A percentile compares a stretch with the other conserved stretches of the same genome.
Conservation (phyloP, 805 yeast genomes). For the Lipomyces lipofer region DNA sequence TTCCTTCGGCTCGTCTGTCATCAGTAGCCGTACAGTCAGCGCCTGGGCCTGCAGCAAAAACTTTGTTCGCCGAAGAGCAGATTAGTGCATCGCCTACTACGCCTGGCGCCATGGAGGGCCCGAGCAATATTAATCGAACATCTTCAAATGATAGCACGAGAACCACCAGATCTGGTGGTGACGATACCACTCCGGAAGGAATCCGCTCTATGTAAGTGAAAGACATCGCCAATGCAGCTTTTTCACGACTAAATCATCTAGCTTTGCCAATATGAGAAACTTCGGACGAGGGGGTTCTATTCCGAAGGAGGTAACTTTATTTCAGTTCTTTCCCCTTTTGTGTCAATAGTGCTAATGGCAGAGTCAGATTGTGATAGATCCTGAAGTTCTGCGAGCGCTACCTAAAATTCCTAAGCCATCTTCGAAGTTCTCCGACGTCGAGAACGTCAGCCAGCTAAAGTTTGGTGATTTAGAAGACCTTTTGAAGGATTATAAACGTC, state of each 20-base stretch:
- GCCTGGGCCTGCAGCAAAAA: no score
- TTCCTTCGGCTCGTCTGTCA: no score
- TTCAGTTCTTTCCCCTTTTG: not conserved
- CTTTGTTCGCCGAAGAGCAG: no score
- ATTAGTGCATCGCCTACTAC: no score
- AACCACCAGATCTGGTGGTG: not conserved
- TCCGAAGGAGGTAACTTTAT: not conserved
- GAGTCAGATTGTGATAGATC: not conserved
- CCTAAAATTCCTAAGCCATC: conserved; percentile 15
- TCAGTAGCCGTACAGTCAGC: no score
- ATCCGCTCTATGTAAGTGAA: conserved; percentile 5
- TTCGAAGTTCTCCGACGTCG: conserved; percentile 2
- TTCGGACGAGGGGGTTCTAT: conserved; percentile 8
- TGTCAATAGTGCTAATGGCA: not conserved
- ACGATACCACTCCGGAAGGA: not conserved
- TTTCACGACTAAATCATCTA: no score
- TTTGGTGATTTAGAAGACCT: conserved; percentile 41
- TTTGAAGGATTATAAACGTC: conserved; percentile 42
- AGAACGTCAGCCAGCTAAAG: conserved; percentile 39
- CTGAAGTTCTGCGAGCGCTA: not conserved
- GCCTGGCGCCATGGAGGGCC: no score
- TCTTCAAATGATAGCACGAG: conserved; percentile 3
- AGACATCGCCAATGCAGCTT: not conserved
- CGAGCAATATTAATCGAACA: conserved; percentile 6
- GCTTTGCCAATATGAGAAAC: conserved; percentile 18